Conservation (phyloP, 345 rosid genomes). For the Sonneratia caseolaris region DNA sequence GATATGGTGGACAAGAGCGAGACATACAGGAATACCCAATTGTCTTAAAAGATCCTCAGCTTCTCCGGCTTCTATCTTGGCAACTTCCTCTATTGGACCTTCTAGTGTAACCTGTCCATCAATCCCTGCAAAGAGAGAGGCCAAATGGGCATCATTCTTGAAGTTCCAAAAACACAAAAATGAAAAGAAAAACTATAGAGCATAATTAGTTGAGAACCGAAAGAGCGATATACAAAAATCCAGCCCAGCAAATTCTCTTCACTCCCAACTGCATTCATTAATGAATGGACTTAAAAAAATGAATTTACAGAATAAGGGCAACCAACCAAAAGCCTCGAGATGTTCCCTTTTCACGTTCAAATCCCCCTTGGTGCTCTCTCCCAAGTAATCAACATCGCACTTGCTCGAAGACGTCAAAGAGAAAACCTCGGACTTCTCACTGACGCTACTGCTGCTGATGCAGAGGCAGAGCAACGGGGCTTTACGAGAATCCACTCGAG, state of each 20-base stretch:
- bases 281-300: neutral
- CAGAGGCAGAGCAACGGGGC: conserved; percentile 1
- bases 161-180: neutral
- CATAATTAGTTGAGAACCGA: neutral
- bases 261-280: neutral
- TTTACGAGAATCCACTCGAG: neutral
- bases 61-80: conserved; percentile 56
- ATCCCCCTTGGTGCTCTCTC: conserved; percentile 92
- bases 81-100: conserved; percentile 94
- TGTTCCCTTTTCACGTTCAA: conserved; percentile 66
- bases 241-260: neutral
- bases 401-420: conserved; percentile 58
- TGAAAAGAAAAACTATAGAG: neutral
- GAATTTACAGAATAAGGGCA: neutral
- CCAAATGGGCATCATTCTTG: neutral
- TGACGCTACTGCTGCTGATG: neutral
- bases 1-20: neutral
- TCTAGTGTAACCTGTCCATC: conserved; percentile 52
- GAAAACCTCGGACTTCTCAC: conserved; percentile 31
- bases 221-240: neutral
- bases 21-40: conserved; percentile 46
- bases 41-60: conserved; percentile 61
- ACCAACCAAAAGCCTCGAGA: conserved; percentile 46
- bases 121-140: conserved; percentile 28
- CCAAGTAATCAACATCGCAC: conserved; percentile 77